Percentiles rank a stretch among this genome's conserved stretches.
These are phyloP conservation scores for Bothriochloa decipiens DNA, from an alignment of 176 grass and related monocot species.

Conservation along the genomic window DNA sequence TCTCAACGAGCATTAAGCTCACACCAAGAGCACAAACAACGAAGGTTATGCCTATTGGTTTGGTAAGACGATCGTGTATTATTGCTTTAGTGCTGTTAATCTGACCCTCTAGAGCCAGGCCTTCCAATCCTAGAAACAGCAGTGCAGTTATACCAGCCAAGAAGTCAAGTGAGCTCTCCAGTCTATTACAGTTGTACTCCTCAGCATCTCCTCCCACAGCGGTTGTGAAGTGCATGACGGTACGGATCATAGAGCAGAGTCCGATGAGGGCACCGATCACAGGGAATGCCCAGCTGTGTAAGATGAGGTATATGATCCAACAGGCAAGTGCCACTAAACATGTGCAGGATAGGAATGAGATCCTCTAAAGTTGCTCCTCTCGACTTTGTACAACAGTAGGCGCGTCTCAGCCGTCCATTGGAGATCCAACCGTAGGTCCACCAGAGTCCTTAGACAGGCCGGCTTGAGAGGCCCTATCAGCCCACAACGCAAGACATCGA, in stretches of 20 bases:
- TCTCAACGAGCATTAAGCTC: not conserved
- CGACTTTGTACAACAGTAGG: too few species aligned
- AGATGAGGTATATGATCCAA: not conserved
- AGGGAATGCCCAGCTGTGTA: not conserved
- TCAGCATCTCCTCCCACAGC: not conserved
- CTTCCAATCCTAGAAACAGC: constrained; percentile 23
- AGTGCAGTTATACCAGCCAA: not conserved
- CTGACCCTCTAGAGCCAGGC: constrained; percentile 22
- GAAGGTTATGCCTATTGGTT: constrained; percentile 2
- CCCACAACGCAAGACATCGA: too few species aligned
- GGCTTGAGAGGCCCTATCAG: too few species aligned
- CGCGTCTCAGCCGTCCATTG: too few species aligned
- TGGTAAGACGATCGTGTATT: not conserved
- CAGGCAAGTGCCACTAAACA: constrained; percentile 25
- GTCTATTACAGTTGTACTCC: too few species aligned
- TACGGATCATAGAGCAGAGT: not conserved
- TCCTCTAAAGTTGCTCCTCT: too few species aligned
- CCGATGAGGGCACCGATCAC: not conserved
- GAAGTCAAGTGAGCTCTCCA: constrained; percentile 15
- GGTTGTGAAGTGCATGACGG: not conserved
- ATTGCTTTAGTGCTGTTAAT: not conserved
- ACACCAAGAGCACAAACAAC: not conserved
- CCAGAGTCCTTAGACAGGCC: too few species aligned
- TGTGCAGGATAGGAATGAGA: not conserved
- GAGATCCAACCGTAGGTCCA: too few species aligned